These are phyloP conservation scores for Petrea volubilis DNA, from an alignment of 257 asterid species.

Conservation along the genomic window DNA sequence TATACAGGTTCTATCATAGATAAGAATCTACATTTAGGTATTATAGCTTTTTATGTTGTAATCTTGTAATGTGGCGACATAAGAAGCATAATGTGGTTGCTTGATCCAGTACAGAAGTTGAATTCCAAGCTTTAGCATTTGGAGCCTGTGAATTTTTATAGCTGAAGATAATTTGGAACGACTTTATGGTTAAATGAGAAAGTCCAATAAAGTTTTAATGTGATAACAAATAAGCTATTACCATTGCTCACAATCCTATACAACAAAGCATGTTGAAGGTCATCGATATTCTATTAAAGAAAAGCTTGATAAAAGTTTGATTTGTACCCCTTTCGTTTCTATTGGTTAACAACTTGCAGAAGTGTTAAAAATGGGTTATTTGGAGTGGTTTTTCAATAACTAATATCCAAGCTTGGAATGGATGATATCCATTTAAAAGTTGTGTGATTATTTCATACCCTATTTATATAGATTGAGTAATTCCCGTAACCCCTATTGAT, in stretches of 20 bases:
- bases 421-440: not conserved
- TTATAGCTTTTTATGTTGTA: not conserved
- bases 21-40: not conserved
- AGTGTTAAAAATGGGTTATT: not conserved
- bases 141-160: not conserved
- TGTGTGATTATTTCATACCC: too few species aligned
- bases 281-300: not conserved
- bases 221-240: not conserved
- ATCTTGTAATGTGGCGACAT: not conserved
- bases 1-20: not conserved
- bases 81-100: not conserved
- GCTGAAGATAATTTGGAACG: not conserved
- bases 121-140: not conserved
- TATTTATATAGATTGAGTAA: too few species aligned
- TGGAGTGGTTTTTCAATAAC: not conserved
- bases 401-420: not conserved
- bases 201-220: not conserved
- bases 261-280: not conserved
- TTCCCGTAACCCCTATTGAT: too few species aligned
- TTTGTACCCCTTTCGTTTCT: not conserved
- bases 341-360: not conserved
- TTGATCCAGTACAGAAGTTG: not conserved
- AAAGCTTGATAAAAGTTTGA: not conserved
- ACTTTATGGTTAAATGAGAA: not conserved
- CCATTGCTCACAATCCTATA: not conserved